Conservation (phyloP, 2,329 filamentous ascomycete genomes). For the Colletotrichum shisoi region DNA sequence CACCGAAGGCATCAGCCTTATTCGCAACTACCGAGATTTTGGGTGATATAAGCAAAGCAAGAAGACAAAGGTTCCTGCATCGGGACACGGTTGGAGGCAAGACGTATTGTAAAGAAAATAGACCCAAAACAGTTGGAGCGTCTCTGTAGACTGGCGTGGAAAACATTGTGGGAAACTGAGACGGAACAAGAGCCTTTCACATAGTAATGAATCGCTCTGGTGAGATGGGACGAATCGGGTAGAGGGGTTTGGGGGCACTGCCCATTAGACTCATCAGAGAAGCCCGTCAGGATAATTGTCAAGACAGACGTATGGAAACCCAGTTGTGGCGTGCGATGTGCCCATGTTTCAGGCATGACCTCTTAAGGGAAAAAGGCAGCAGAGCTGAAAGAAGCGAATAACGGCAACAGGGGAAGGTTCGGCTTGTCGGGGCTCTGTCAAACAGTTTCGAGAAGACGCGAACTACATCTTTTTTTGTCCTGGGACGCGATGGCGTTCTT, state of each 20-base stretch:
- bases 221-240: no score
- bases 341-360: neutral
- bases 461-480: conserved; percentile 10
- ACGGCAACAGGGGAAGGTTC: neutral
- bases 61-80: no score
- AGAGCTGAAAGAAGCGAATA: conserved; percentile 4
- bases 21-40: no score
- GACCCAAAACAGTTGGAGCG: neutral
- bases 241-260: no score
- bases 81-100: no score
- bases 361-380: neutral
- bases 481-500: conserved; percentile 1
- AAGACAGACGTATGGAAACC: neutral
- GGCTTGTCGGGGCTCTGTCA: neutral
- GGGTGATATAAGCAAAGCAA: no score
- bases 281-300: neutral
- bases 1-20: no score
- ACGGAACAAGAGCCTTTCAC: neutral
- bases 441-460: conserved; percentile 5
- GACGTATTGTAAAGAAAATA: no score
- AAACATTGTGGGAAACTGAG: neutral
- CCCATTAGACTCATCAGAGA: no score
- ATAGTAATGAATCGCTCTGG: neutral
- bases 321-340: neutral
- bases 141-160: neutral